Conservation (phyloP, 352 stramenopile genomes). For the Blastocystis sp. region DNA sequence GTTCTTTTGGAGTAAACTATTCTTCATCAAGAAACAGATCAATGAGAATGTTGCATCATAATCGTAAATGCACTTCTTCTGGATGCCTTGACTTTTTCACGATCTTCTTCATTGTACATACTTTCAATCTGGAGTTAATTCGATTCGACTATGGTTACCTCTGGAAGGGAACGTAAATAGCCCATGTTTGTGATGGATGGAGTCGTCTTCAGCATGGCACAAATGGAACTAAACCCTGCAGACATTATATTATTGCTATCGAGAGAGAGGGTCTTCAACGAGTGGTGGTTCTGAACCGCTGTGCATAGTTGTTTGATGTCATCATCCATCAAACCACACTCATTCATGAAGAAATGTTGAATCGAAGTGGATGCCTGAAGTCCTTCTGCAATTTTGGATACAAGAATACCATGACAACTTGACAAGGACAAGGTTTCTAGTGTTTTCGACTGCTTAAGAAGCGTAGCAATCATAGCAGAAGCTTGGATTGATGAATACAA, state of each 20-base stretch:
- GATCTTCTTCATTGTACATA: not conserved
- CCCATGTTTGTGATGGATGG: not conserved
- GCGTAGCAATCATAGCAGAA: not conserved
- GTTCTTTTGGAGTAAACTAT: not conserved
- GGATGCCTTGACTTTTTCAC: not conserved
- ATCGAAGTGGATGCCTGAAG: not conserved
- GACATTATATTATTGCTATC: conserved; percentile 17
- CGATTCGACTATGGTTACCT: not conserved
- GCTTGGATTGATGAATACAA: not conserved
- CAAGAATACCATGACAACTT: conserved; percentile 1
- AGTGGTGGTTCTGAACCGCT: not conserved
- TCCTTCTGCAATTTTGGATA: conserved; percentile 22
- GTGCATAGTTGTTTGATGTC: not conserved
- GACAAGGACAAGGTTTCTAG: not conserved
- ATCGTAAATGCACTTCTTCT: not conserved
- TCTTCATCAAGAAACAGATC: not conserved
- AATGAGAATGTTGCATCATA: conserved; percentile 22
- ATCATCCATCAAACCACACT: conserved; percentile 42
- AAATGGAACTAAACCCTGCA: not conserved
- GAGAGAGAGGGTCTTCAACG: not conserved
- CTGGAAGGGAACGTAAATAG: not conserved
- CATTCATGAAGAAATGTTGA: conserved; percentile 19
- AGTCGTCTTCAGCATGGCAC: not conserved
- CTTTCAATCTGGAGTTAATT: not conserved
- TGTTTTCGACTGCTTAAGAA: conserved; percentile 13